Base-by-base conservation (phyloP, 495 filamentous ascomycete genomes). In the Lasiosphaeria miniovina region DNA sequence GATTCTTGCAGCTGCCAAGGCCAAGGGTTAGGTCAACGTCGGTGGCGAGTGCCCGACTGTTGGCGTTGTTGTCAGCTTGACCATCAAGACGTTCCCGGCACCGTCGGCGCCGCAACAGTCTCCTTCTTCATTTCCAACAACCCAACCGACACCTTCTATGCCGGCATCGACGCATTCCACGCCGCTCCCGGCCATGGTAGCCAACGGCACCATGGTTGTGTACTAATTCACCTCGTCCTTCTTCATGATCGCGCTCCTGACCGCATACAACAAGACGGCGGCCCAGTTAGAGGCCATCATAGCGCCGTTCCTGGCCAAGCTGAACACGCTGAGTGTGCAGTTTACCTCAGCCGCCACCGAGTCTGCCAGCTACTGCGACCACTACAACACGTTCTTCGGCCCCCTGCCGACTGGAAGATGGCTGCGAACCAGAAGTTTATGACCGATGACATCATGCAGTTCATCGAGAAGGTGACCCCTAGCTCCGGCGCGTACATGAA, bases 1-100 rank as follows among this genome's bases (percentile, higher is more conserved):
- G 58, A 65, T 80, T 5, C 77, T 83, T 9, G 68, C 68, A 4
- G 70, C 75, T 11, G 81, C 78, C 11, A 59, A 76, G 41, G 63
- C 68, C 15, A 58, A 76, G 24, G 78, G 78, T 5, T 68, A 82
- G 24, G 74, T 74, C 4, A 75, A 80, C n/a, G 77, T 87, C 14
- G 82, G 77, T 12, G 80, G 79, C 7, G 75, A 79, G 49, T 82
- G 80, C 61, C 70, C 74, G 3, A 82, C 77, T 6, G 81, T 85
- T 31, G 81, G 82, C n/a, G 51, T 82, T 14, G 75, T 81, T 12
- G 55, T 77, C 34, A 73, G 68, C 32, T 66, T 74, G 35, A 78
- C 74, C 5, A 58, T 80, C 52, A 77, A 78, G 60, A 71, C 72
- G 6, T 73, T 76, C 61, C 71, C 77, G 4, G 74, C 0, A 58